Percentiles rank a stretch among this genome's conserved stretches.
These are phyloP conservation scores for Starmerella geochares DNA, from an alignment of 805 yeast species.

Conservation along the genomic window DNA sequence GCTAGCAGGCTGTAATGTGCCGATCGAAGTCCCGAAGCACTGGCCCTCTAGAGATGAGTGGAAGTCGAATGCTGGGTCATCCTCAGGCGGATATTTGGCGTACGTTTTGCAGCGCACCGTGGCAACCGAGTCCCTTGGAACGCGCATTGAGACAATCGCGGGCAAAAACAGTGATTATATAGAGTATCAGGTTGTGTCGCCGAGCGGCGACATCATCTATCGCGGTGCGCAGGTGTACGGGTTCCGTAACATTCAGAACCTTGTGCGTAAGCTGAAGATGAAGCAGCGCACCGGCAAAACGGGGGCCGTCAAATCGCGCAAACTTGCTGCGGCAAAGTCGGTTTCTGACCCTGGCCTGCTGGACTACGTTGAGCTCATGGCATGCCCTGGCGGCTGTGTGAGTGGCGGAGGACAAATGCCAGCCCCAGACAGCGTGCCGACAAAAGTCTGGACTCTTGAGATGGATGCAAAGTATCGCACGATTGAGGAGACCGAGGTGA, in stretches of 20 bases:
- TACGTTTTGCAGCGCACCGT: constrained; percentile 41
- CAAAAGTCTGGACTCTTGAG: constrained; percentile 30
- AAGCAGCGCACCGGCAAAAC: constrained; percentile 29
- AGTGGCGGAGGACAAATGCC: constrained; percentile 92
- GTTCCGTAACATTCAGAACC: constrained; percentile 84
- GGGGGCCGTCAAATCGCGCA: constrained; percentile 23
- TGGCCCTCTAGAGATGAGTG: constrained; percentile 63
- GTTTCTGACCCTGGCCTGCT: constrained; percentile 54
- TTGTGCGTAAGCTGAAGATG: constrained; percentile 65
- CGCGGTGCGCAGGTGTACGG: constrained; percentile 71
- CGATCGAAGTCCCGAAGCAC: constrained; percentile 39
- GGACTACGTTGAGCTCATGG: constrained; percentile 90
- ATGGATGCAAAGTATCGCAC: constrained; percentile 33
- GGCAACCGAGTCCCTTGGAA: constrained; percentile 18
- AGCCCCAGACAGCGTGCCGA: constrained; percentile 29
- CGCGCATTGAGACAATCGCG: constrained; percentile 37
- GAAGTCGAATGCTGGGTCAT: constrained; percentile 66
- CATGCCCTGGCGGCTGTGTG: constrained; percentile 95
- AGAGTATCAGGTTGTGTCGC: constrained; percentile 50
- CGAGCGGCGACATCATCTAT: constrained; percentile 36
- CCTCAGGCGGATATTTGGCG: constrained; percentile 82
- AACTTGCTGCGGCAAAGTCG: constrained; percentile 10
- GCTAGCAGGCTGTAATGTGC: constrained; percentile 9
- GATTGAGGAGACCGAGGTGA: constrained; percentile 17
- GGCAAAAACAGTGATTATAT: constrained; percentile 68